Conservation (phyloP, 441 rosid species). For the Euphorbia schlechtendalii region DNA sequence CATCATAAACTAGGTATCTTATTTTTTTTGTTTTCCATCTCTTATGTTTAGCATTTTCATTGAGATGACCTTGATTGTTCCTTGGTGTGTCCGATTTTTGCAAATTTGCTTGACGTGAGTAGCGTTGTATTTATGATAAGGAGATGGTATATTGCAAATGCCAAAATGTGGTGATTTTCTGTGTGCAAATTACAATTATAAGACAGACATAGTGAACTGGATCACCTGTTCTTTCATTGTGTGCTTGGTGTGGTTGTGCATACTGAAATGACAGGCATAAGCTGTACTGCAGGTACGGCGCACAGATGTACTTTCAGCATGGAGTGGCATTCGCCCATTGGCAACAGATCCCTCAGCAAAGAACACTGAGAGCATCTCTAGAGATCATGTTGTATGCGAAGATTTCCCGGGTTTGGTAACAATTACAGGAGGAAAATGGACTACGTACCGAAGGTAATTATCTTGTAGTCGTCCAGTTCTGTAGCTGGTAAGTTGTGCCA, state of each 20-base stretch:
- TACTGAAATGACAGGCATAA: conserved; percentile 19
- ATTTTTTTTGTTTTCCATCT: not conserved
- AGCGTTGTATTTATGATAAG: not conserved
- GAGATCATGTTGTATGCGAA: conserved; percentile 88
- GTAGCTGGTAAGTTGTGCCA: too few species aligned
- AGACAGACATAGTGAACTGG: not conserved
- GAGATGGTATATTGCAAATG: not conserved
- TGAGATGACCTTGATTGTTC: not conserved
- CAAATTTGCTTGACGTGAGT: not conserved
- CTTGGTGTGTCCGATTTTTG: not conserved
- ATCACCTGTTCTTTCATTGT: not conserved
- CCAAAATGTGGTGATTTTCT: not conserved
- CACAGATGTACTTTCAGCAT: conserved; percentile 93
- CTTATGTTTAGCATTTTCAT: not conserved
- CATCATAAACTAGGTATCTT: not conserved
- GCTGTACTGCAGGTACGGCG: conserved; percentile 85
- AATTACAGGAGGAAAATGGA: conserved; percentile 98
- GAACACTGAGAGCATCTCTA: conserved; percentile 86
- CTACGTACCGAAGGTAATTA: conserved; percentile 83
- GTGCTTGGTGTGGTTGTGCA: conserved; percentile 12
- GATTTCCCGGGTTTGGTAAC: conserved; percentile 89
- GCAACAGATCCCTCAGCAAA: conserved; percentile 81
- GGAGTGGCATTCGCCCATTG: conserved; percentile 98
- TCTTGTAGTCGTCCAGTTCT: conserved; percentile 6
- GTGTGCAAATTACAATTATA: not conserved